Conservation (phyloP, 75 land plant species). For the Pinus taeda region DNA sequence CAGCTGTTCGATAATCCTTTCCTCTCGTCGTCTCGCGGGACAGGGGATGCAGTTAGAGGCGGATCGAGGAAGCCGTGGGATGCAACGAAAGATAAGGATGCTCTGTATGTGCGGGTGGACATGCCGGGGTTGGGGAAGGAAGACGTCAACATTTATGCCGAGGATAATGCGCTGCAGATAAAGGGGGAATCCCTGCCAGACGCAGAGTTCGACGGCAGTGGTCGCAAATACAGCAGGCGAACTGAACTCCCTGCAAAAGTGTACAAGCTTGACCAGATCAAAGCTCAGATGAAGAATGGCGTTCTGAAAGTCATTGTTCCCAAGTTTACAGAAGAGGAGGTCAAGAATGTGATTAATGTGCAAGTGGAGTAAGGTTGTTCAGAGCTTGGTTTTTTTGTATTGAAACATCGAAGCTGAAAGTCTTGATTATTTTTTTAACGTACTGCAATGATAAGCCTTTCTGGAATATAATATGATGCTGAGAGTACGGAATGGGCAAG, state of each 20-base stretch:
- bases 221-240: conserved; percentile 30
- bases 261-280: conserved; percentile 43
- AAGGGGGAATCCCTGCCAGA: conserved; percentile 28
- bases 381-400: too few relatives aligned
- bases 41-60: not conserved
- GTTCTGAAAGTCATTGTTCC: conserved; percentile 59
- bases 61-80: conserved; percentile 34
- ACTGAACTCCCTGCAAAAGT: conserved; percentile 20
- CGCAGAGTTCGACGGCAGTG: conserved; percentile 14
- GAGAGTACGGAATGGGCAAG: too few relatives aligned
- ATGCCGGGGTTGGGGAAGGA: conserved; percentile 62
- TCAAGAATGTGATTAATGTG: conserved; percentile 31
- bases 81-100: conserved; percentile 24
- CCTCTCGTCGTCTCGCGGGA: conserved; percentile 1
- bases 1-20: conserved; percentile 39
- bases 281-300: conserved; percentile 80
- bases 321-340: conserved; percentile 49
- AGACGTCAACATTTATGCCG: conserved; percentile 41
- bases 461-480: too few relatives aligned
- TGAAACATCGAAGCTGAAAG: too few relatives aligned
- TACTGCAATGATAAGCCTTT: too few relatives aligned
- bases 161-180: conserved; percentile 44
- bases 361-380: conserved; percentile 13
- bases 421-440: too few relatives aligned
- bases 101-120: conserved; percentile 35